Base-by-base conservation (phyloP, 2,329 filamentous ascomycete species). In the Fusarium pininemorale region DNA sequence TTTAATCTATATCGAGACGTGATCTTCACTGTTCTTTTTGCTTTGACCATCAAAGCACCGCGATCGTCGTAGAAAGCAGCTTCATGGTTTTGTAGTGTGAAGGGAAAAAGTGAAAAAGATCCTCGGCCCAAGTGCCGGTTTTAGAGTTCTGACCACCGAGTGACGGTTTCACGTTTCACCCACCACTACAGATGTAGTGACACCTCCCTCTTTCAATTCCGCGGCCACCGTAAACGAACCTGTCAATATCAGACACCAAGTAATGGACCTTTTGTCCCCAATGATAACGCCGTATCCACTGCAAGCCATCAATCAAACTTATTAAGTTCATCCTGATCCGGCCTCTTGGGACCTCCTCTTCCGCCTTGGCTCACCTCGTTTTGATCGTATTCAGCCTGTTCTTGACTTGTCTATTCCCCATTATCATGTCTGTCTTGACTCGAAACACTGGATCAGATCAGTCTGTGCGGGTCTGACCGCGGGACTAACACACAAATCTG, bases 391-490 rank as follows among this genome's bases (percentile, higher is more conserved):
- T n/a, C 55, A 28, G 20, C 35, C 57, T 54, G 28, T 37, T 20
- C 35, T 32, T 16, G 38, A 35, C 30, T 42, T 56, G 30, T 13
- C 24, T 9, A 7, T 37, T 18, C 51, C 38, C 13, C 28, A 20
- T 13, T 12, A 44, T 24, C 59, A 35, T 58, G 50, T n/a, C 30
- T 18, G 16, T 24, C 38, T 32, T 39, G n/a, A 30, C 38, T 58
- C 50, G 18, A 51, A 58, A 35, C 45, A 18, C 42, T 18, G 30
- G 4, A 58, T 58, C 32, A 18, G 26, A 30, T 15, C 56, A 58
- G 48, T 56, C 58, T 56, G 48, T 62, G 51, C 50, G 39, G 30
- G 59, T 58, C 59, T 62, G 38, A 58, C 41, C 51, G 50, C 59
- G 50, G 39, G 28, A 58, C 51, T 37, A 38, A 28, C 20, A 20